A percentile compares a stretch with the other conserved stretches of the same genome.
phyloP scores from a whole-genome alignment of 1,139 yeast genomes.

The Ogataea hybrid region DNA sequence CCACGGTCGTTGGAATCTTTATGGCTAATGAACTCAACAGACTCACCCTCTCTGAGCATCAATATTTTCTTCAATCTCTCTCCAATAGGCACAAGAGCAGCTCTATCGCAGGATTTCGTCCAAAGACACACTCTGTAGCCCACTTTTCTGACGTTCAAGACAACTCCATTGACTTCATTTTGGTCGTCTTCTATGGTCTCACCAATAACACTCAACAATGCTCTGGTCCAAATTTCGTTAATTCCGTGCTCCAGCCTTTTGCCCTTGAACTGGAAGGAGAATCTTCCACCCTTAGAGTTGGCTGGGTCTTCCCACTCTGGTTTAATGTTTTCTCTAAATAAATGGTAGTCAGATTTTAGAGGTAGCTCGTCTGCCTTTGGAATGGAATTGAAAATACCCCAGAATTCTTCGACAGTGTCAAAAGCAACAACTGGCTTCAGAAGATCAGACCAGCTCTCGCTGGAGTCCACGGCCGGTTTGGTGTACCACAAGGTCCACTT shows the following conservation, averaged over 20 bases:
- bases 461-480: slow-evolving; percentile 77
- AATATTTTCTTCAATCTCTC: slow-evolving; percentile 80
- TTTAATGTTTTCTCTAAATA: slow-evolving; percentile 90
- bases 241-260: slow-evolving; percentile 48
- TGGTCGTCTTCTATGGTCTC: slow-evolving; percentile 92
- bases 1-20: slow-evolving; percentile 30
- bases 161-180: slow-evolving; percentile 92
- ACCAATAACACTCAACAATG: slow-evolving; percentile 89
- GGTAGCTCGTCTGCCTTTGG: slow-evolving; percentile 94
- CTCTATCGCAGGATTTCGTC: slow-evolving; percentile 80
- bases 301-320: slow-evolving; percentile 98
- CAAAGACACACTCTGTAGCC: slow-evolving; percentile 88
- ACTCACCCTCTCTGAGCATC: slow-evolving; percentile 63
- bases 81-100: slow-evolving; percentile 62
- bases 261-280: slow-evolving; percentile 78
- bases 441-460: slow-evolving; percentile 91
- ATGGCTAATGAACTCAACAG: slow-evolving; percentile 76
- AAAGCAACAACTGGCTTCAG: slow-evolving; percentile 92
- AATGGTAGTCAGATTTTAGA: slow-evolving; percentile 88
- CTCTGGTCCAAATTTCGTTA: slow-evolving; percentile 92
- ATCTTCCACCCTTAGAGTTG: slow-evolving; percentile 91
- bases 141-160: slow-evolving; percentile 80
- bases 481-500: slow-evolving; percentile 99
- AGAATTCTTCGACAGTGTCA: slow-evolving; percentile 93
- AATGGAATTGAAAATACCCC: slow-evolving; percentile 96